Conservation (phyloP, 2,329 filamentous ascomycete genomes). For the Mariannaea sp. region DNA sequence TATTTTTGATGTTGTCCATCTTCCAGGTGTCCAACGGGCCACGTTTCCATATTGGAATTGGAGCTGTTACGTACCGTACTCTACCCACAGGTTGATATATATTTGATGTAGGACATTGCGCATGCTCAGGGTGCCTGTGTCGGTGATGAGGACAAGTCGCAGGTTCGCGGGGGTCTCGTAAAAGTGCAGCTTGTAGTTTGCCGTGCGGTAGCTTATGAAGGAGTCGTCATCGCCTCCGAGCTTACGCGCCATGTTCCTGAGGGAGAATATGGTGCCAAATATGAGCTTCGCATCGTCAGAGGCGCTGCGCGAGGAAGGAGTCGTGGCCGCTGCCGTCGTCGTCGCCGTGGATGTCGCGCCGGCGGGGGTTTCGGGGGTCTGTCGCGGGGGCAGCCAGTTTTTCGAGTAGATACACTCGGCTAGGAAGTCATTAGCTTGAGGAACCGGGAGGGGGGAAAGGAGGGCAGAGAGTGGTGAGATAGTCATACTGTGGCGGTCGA, state of each 20-base stretch:
- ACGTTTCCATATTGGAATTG: background rate
- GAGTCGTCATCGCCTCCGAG: constrained; percentile 92
- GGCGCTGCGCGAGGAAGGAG: constrained; percentile 36
- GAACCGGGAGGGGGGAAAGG: constrained; percentile 20
- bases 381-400: constrained; percentile 69
- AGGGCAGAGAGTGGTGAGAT: background rate
- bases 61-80: constrained; percentile 69
- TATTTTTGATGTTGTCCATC: background rate
- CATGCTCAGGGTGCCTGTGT: constrained; percentile 87
- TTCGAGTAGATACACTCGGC: constrained; percentile 97
- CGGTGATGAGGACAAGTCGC: constrained; percentile 96
- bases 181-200: constrained; percentile 97
- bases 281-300: constrained; percentile 94
- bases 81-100: constrained; percentile 96
- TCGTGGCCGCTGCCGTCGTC: constrained; percentile 24
- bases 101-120: constrained; percentile 95
- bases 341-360: constrained; percentile 35
- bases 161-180: constrained; percentile 97
- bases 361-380: constrained; percentile 47
- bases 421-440: constrained; percentile 46
- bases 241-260: constrained; percentile 96
- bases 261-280: constrained; percentile 94
- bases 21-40: background rate
- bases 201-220: constrained; percentile 92
- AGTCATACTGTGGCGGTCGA: constrained; percentile 89